Conservation (phyloP, 2,329 filamentous ascomycete genomes). For the Epichloe aotearoae region DNA sequence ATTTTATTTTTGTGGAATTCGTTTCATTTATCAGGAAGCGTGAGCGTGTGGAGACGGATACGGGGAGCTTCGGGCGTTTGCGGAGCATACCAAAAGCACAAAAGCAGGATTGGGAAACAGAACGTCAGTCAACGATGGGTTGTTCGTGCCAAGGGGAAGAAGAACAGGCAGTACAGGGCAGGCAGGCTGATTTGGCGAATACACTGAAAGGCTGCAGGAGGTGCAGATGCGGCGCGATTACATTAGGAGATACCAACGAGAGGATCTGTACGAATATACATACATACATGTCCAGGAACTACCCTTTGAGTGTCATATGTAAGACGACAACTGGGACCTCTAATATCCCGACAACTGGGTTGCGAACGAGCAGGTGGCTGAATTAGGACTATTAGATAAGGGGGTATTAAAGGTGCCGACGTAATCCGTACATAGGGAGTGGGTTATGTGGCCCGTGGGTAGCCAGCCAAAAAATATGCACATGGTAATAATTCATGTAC, state of each 20-base stretch:
- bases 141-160: not conserved
- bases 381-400: too few species aligned
- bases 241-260: constrained; percentile 6
- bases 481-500: too few species aligned
- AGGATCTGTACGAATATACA: constrained; percentile 11
- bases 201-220: not conserved
- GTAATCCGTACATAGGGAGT: too few species aligned
- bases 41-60: not conserved
- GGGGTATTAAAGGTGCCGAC: too few species aligned
- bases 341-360: too few species aligned
- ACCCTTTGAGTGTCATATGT: too few species aligned
- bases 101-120: constrained; percentile 3
- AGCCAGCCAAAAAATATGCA: too few species aligned
- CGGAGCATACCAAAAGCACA: constrained; percentile 6
- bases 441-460: too few species aligned
- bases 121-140: not conserved
- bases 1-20: not conserved
- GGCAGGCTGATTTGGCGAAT: not conserved
- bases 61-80: constrained; percentile 4
- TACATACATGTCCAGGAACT: not conserved
- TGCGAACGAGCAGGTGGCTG: too few species aligned
- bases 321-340: too few species aligned
- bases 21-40: not conserved
- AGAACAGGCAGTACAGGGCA: not conserved
- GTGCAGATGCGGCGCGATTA: constrained; percentile 6